Evolutionary conservation across 805 yeast species (phyloP).

Genomic region (Saturnispora kantuleensis): DNA sequence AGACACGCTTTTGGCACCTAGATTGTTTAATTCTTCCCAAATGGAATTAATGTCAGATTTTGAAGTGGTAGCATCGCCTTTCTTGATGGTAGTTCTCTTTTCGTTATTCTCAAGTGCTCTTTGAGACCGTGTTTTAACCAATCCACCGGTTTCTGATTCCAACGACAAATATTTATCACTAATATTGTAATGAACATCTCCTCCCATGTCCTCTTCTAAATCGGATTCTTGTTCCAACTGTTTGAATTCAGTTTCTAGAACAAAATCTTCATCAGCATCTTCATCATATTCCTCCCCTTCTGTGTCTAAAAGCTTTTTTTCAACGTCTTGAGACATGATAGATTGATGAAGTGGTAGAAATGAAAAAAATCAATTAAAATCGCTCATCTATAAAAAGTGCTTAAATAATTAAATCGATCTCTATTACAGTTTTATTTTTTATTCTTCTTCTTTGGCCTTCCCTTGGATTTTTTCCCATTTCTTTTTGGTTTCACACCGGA

Average conservation of each 20-base stretch:
- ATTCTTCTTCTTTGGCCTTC: neutral
- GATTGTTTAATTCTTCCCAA: slow-evolving; percentile 43
- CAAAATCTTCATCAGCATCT: slow-evolving; percentile 7
- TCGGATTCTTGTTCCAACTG: neutral
- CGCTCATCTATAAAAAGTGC: neutral
- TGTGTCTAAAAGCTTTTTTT: neutral
- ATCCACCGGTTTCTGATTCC: slow-evolving; percentile 12
- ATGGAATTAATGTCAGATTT: slow-evolving; percentile 37
- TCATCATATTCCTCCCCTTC: slow-evolving; percentile 5
- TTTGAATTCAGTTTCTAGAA: neutral
- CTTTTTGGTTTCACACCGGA: slow-evolving; percentile 1
- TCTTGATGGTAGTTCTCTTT: neutral
- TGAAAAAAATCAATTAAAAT: neutral
- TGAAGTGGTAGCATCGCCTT: neutral
- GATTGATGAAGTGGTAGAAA: neutral
- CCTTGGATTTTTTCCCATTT: slow-evolving; percentile 2
- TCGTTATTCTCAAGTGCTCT: slow-evolving; percentile 7
- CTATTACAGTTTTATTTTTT: neutral
- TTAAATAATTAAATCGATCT: neutral
- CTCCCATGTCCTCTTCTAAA: neutral
- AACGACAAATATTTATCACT: neutral
- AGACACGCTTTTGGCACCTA: slow-evolving; percentile 1
- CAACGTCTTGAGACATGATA: slow-evolving; percentile 3
- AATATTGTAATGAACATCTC: neutral
- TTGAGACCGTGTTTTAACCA: slow-evolving; percentile 14